phyloP scores from a whole-genome alignment of 1,284 basidiomycete species.

The Irpex lacteus region DNA sequence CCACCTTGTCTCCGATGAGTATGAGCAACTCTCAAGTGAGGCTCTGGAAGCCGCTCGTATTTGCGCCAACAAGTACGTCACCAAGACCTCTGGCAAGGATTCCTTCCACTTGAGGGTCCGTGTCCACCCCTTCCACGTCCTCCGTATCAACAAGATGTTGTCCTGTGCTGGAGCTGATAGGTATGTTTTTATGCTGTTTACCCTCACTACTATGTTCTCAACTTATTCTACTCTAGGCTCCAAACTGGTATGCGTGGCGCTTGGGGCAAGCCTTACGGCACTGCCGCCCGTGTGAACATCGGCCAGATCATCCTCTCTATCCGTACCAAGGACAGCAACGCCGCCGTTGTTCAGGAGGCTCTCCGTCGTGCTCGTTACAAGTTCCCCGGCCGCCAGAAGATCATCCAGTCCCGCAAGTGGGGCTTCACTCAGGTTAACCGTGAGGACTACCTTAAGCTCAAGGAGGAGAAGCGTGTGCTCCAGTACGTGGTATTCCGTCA shows the following conservation, averaged over 20 bases:
- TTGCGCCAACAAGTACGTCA: constrained; percentile 99
- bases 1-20: constrained; percentile 97
- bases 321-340: constrained; percentile 89
- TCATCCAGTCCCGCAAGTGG: constrained; percentile 97
- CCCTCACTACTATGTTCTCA: too few species aligned
- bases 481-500: constrained; percentile 54
- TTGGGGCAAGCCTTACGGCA: constrained; percentile 99
- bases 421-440: constrained; percentile 96
- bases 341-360: constrained; percentile 91
- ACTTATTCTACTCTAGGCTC: constrained; percentile 48
- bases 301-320: constrained; percentile 97
- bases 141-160: constrained; percentile 99
- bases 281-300: constrained; percentile 93
- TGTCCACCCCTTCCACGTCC: constrained; percentile 97
- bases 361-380: constrained; percentile 98
- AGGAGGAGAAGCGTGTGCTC: constrained; percentile 85
- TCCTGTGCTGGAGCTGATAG: constrained; percentile 98
- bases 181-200: constrained; percentile 36
- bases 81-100: constrained; percentile 97
- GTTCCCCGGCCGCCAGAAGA: constrained; percentile 99
- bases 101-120: constrained; percentile 98
- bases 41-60: constrained; percentile 98
- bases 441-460: constrained; percentile 86
- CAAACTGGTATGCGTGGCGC: constrained; percentile 99
- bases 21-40: constrained; percentile 96